Conservation (phyloP, 2,329 filamentous ascomycete species). For the Fusarium camptoceras region DNA sequence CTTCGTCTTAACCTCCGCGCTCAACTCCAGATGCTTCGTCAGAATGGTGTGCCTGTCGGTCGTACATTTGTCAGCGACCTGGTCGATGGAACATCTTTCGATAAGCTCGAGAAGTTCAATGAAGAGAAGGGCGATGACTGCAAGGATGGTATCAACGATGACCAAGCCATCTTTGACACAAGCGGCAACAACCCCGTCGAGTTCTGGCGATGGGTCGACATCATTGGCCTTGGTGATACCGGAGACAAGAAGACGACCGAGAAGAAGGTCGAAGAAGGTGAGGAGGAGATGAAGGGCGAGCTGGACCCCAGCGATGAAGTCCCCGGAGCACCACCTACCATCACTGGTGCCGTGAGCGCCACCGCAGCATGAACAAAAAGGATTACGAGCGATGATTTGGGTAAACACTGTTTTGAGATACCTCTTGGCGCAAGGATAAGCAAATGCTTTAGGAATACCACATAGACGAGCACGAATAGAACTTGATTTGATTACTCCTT, state of each 20-base stretch:
- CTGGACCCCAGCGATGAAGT: conserved; percentile 51
- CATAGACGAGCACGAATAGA: conserved; percentile 14
- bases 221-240: conserved; percentile 60
- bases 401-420: conserved; percentile 19
- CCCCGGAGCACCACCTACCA: not conserved
- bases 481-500: conserved; percentile 1
- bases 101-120: conserved; percentile 50
- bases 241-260: conserved; percentile 47
- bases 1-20: conserved; percentile 70
- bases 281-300: conserved; percentile 52
- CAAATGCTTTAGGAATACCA: not conserved
- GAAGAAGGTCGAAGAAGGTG: conserved; percentile 52
- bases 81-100: conserved; percentile 58
- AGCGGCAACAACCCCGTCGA: conserved; percentile 55
- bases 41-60: conserved; percentile 61
- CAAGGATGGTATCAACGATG: conserved; percentile 58
- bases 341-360: conserved; percentile 23
- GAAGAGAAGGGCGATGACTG: conserved; percentile 23
- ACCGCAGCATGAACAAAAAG: conserved; percentile 37
- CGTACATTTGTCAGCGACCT: conserved; percentile 63
- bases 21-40: conserved; percentile 66
- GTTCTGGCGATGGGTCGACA: conserved; percentile 66
- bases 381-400: conserved; percentile 36
- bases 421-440: conserved; percentile 34
- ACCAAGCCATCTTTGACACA: conserved; percentile 64